Evolutionary conservation across 768 basidiomycete species (phyloP), one percentile per base, ranked within the genome.

Genomic region (Termitomyces sp.): DNA sequence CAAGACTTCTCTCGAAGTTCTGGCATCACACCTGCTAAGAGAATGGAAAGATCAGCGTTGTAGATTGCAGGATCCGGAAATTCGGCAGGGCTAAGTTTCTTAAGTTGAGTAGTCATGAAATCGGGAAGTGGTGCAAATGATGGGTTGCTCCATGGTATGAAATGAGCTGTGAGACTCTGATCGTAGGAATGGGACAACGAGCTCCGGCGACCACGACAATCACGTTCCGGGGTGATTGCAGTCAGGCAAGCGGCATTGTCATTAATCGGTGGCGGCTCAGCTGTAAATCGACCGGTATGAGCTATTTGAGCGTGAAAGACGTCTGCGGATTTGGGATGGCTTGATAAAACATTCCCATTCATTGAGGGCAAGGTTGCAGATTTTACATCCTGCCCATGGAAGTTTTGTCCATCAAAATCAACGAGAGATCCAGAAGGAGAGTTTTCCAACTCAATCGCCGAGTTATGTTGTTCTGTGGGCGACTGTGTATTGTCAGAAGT

Each of bases 41-140:
- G 86, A 8, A 71, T 67, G 24, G 68, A 61, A 41, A 88, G 70
- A 4, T 70, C 66, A 43, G 77, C 78, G 44, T 87, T 81, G 59
- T 83, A 88, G 18, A 72, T 72, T 26, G 72, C 71, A 38, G 84
- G 76, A 46, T 71, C 73, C 4, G 87, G 87, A 79, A 88, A 83
- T 63, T 87, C 85, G 41, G 77, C 74, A 22, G 79, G 75, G 63
- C 78, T 79, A 45, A 84, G 73, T 26, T 72, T 74, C 49, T 68
- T 70, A 64, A 94, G 77, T 63, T 81, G 69, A 67, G 86, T 71
- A 62, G 80, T 64, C 57, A 90, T 74, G 60, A 71, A 67, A 49
- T 81, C 74, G 3, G 86, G 87, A 51, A 89, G 80, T 2, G 85
- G 79, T 26, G 80, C 75, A 64, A 87, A 88, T 10, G 77, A 70